These are phyloP conservation scores for Irpex sp. DNA, from an alignment of 1,284 basidiomycete species.

Conservation along the genomic window DNA sequence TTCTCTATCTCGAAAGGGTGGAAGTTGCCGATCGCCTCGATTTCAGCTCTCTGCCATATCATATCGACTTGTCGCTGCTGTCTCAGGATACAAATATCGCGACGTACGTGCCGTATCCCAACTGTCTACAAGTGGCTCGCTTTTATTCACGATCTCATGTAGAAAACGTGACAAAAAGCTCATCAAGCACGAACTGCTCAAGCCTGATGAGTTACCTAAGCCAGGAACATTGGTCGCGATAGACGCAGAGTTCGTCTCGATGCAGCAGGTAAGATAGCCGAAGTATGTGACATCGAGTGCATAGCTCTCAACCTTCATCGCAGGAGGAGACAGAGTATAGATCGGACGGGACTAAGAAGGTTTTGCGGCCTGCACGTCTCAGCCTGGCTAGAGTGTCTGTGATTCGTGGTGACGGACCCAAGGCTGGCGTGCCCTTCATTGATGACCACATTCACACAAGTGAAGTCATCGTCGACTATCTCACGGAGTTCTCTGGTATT, in stretches of 20 bases:
- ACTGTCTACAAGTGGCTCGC: not conserved
- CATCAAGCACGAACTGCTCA: slow-evolving; percentile 77
- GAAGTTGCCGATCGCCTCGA: slow-evolving; percentile 60
- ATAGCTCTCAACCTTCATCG: slow-evolving; percentile 2
- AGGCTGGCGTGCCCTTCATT: slow-evolving; percentile 87
- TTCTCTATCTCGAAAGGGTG: slow-evolving; percentile 81
- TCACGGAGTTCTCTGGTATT: slow-evolving; percentile 97
- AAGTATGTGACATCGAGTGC: not conserved
- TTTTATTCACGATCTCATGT: not conserved
- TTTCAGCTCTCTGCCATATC: slow-evolving; percentile 57
- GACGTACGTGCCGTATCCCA: slow-evolving; percentile 41
- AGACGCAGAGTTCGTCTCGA: slow-evolving; percentile 95
- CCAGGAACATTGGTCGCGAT: slow-evolving; percentile 90
- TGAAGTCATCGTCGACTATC: slow-evolving; percentile 91
- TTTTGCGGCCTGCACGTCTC: slow-evolving; percentile 86
- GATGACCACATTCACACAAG: slow-evolving; percentile 98
- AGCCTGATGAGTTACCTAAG: slow-evolving; percentile 73
- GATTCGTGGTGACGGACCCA: slow-evolving; percentile 76
- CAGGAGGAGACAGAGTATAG: slow-evolving; percentile 93
- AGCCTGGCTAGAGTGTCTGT: slow-evolving; percentile 95
- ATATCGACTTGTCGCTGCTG: slow-evolving; percentile 72
- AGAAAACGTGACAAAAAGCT: slow-evolving; percentile 71
- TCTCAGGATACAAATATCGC: slow-evolving; percentile 86
- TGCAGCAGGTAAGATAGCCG: slow-evolving; percentile 70
- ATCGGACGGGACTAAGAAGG: slow-evolving; percentile 91